Percentiles rank a stretch among this genome's conserved stretches.
Evolutionary conservation across 2,329 filamentous ascomycete genomes (phyloP).

Genomic region (Microdochium nivale): DNA sequence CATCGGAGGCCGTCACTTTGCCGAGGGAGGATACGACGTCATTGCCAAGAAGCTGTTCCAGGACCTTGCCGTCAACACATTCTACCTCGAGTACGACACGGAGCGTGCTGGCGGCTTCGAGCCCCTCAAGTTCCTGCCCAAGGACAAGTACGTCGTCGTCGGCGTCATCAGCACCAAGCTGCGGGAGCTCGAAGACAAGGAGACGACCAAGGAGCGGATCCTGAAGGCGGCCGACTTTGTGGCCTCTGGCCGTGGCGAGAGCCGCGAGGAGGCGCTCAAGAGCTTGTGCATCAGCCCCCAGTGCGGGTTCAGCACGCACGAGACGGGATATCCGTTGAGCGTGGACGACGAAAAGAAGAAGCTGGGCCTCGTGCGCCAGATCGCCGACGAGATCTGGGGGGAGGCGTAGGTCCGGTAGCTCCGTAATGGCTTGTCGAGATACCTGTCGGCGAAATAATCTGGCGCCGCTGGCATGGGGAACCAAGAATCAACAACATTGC

Average conservation of each 20-base stretch:
- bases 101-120: constrained; percentile 57
- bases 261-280: constrained; percentile 57
- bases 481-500: too few species aligned
- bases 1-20: constrained; percentile 56
- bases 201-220: constrained; percentile 52
- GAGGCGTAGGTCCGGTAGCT: constrained; percentile 21
- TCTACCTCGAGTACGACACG: constrained; percentile 64
- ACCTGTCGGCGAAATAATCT: too few species aligned
- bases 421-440: not conserved
- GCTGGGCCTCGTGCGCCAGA: constrained; percentile 58
- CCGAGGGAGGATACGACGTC: constrained; percentile 57
- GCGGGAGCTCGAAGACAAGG: constrained; percentile 52
- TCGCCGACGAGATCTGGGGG: constrained; percentile 66
- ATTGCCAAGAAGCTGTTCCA: constrained; percentile 60
- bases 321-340: constrained; percentile 61
- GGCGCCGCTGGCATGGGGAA: too few species aligned
- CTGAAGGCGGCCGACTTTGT: constrained; percentile 58
- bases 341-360: constrained; percentile 67
- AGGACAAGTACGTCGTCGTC: constrained; percentile 53
- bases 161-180: constrained; percentile 58
- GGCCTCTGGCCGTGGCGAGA: constrained; percentile 57
- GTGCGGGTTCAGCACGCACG: constrained; percentile 68
- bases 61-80: constrained; percentile 54
- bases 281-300: constrained; percentile 62
- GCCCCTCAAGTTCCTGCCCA: constrained; percentile 51